Conservation (phyloP, 495 filamentous ascomycete genomes). For the Trichoderma reesei region DNA sequence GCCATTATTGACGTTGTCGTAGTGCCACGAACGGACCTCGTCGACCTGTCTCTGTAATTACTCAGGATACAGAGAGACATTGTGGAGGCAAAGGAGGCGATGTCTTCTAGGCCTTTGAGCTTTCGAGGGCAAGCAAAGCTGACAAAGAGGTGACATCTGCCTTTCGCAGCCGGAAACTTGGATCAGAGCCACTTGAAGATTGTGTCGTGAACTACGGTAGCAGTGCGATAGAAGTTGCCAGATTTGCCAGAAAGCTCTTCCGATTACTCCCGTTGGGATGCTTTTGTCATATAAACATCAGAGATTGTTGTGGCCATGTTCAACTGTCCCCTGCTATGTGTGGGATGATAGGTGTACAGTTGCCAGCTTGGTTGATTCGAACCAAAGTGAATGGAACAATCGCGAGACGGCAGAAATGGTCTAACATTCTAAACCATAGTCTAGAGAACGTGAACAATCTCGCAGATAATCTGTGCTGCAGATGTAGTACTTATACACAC, state of each 20-base stretch:
- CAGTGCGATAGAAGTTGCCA: conserved; percentile 82
- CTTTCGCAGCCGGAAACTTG: conserved; percentile 61
- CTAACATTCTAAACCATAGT: neutral
- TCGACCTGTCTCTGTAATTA: conserved; percentile 48
- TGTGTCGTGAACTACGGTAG: conserved; percentile 58
- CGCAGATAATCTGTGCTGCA: neutral
- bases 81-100: conserved; percentile 54
- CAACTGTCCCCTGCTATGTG: neutral
- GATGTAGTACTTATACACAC: neutral
- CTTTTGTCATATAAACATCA: neutral
- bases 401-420: neutral
- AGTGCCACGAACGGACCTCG: conserved; percentile 54
- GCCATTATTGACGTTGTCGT: conserved; percentile 56
- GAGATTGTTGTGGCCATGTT: neutral
- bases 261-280: conserved; percentile 48
- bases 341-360: neutral
- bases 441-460: neutral
- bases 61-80: conserved; percentile 47
- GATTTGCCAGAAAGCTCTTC: conserved; percentile 63
- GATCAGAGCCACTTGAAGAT: conserved; percentile 51
- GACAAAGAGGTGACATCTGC: conserved; percentile 73
- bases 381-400: neutral
- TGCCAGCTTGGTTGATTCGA: neutral
- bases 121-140: conserved; percentile 64
- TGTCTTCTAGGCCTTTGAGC: conserved; percentile 66